Evolutionary conservation across 306 rosid genomes (phyloP).

Genomic region (Cucurbita pepo): DNA sequence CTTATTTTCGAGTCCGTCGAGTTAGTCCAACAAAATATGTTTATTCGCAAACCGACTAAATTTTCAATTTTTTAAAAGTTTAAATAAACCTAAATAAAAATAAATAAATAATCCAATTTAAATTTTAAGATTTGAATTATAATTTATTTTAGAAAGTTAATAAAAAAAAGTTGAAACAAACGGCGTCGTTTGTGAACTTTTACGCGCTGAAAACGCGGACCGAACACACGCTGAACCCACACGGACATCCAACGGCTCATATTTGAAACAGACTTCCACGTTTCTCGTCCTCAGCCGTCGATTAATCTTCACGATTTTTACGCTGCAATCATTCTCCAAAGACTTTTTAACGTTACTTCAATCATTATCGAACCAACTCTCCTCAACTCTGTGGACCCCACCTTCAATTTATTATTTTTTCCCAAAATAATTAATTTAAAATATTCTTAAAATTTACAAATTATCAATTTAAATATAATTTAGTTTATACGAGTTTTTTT

Average conservation of each 20-base stretch:
- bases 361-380: not conserved
- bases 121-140: not conserved
- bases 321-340: not conserved
- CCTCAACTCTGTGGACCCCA: not conserved
- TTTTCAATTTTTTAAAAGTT: no score
- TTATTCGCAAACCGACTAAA: no score
- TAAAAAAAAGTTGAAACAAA: not conserved
- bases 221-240: not conserved
- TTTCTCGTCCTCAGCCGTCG: not conserved
- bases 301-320: not conserved
- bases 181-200: not conserved
- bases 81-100: no score
- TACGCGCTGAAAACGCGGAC: conserved; percentile 2
- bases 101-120: no score
- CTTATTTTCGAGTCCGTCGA: no score
- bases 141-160: not conserved
- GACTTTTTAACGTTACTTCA: not conserved
- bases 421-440: no score
- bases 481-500: no score
- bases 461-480: no score
- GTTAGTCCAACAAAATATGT: no score
- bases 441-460: no score
- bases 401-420: not conserved
- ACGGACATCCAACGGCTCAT: not conserved
- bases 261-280: not conserved